These are phyloP conservation scores for Sclerospora graminicola DNA, from an alignment of 352 stramenopile species.

Conservation along the genomic window DNA sequence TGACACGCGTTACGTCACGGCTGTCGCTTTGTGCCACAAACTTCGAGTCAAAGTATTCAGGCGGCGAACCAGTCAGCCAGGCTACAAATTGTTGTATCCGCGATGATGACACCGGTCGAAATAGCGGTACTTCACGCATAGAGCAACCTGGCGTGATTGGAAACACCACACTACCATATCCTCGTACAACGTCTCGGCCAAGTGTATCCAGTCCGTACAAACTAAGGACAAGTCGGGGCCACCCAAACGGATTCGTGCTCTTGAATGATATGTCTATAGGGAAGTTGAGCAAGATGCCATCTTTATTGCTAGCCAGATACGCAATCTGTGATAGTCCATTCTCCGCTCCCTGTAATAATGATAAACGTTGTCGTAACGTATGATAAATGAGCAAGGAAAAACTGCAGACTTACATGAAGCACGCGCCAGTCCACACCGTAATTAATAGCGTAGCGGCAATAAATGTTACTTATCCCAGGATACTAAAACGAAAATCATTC, in stretches of 20 bases:
- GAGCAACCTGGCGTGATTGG: background rate
- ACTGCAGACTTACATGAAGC: conserved; percentile 45
- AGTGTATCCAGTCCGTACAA: conserved; percentile 84
- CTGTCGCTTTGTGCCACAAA: conserved; percentile 65
- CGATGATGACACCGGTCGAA: conserved; percentile 80
- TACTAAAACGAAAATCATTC: too few species aligned
- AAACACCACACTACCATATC: conserved; percentile 91
- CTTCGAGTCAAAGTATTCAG: conserved; percentile 79
- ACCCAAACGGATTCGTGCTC: conserved; percentile 91
- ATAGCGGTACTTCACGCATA: conserved; percentile 70
- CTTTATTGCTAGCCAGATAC: conserved; percentile 26
- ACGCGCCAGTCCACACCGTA: conserved; percentile 90
- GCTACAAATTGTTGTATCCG: conserved; percentile 80
- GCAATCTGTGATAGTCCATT: too few species aligned
- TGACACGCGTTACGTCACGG: conserved; percentile 57
- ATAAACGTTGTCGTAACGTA: too few species aligned
- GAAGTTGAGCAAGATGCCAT: conserved; percentile 90
- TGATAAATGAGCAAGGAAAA: too few species aligned
- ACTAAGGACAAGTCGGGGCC: conserved; percentile 88
- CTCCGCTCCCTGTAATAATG: too few species aligned
- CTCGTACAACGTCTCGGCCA: conserved; percentile 84
- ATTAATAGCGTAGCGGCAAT: conserved; percentile 88
- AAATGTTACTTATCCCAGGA: conserved; percentile 74
- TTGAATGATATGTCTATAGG: conserved; percentile 94
- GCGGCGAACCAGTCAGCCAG: conserved; percentile 79